phyloP scores from a whole-genome alignment of 139 green algal genomes.

The Tetraselmis chui region DNA sequence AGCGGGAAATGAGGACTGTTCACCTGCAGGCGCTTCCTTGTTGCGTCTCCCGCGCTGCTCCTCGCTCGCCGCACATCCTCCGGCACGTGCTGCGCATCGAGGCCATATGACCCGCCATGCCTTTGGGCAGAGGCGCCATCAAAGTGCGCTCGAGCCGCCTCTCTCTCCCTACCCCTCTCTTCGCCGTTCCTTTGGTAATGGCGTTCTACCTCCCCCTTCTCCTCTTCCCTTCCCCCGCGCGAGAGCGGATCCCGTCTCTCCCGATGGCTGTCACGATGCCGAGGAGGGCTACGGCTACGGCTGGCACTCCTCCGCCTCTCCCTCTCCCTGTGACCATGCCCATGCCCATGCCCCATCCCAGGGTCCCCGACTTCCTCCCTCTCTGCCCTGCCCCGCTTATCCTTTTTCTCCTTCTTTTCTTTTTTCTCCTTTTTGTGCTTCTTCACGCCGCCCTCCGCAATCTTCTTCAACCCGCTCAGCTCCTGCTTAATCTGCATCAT shows the following conservation, averaged over 20 bases:
- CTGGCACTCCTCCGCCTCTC: too few relatives aligned
- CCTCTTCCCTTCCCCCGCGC: too few relatives aligned
- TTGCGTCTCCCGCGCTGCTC: not conserved
- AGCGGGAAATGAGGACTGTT: not conserved
- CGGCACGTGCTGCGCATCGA: not conserved
- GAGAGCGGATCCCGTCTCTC: too few relatives aligned
- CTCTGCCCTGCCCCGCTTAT: constrained; percentile 11
- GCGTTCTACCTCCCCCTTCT: too few relatives aligned
- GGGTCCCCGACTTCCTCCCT: too few relatives aligned
- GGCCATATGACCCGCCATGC: not conserved
- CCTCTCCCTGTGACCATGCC: too few relatives aligned
- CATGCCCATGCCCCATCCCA: too few relatives aligned
- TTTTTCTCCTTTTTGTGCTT: constrained; percentile 21
- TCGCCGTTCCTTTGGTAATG: not conserved
- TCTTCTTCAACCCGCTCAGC: not conserved
- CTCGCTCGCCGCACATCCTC: not conserved
- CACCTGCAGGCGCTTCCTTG: not conserved
- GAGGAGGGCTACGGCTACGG: too few relatives aligned
- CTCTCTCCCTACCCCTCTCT: not conserved
- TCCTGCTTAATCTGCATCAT: constrained; percentile 53
- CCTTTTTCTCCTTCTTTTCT: constrained; percentile 27
- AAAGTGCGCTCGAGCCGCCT: not conserved
- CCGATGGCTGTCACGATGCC: too few relatives aligned
- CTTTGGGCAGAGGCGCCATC: not conserved
- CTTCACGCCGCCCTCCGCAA: constrained; percentile 9